These are phyloP conservation scores for Syzygium aqueum DNA, from an alignment of 345 rosid genomes.

Conservation along the genomic window DNA sequence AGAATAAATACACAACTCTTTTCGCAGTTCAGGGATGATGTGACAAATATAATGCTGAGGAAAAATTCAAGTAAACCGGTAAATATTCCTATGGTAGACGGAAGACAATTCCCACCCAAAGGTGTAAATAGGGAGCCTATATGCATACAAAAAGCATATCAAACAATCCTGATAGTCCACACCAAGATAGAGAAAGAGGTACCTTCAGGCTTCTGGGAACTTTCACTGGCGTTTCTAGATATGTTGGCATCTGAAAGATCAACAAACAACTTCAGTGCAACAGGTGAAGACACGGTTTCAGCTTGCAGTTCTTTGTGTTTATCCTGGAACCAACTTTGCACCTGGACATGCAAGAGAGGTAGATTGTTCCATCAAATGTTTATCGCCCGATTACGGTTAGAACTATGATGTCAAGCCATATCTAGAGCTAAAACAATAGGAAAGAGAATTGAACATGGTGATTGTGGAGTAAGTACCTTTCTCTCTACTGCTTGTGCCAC, in stretches of 20 bases:
- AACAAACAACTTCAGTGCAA: conserved; percentile 23
- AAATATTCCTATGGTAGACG: not conserved
- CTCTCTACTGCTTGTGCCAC: not conserved
- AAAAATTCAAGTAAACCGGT: not conserved
- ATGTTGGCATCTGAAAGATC: conserved; percentile 24
- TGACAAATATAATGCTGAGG: not conserved
- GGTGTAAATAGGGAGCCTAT: not conserved
- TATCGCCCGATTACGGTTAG: not conserved
- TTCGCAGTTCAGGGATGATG: not conserved
- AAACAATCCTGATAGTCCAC: not conserved
- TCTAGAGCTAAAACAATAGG: not conserved
- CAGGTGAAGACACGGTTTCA: conserved; percentile 8
- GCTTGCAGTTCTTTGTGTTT: conserved; percentile 21
- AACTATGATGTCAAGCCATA: not conserved
- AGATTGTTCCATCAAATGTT: not conserved
- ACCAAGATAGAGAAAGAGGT: not conserved
- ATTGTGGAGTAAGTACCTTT: not conserved
- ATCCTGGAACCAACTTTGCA: conserved; percentile 56
- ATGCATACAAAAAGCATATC: not conserved
- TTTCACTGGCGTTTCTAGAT: conserved; percentile 7
- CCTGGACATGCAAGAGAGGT: conserved; percentile 26
- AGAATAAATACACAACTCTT: not conserved
- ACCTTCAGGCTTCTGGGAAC: conserved; percentile 38
- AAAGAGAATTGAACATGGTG: not conserved
- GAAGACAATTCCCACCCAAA: not conserved